These are phyloP conservation scores for Murraya koenigii DNA, from an alignment of 345 rosid species.

Conservation along the genomic window DNA sequence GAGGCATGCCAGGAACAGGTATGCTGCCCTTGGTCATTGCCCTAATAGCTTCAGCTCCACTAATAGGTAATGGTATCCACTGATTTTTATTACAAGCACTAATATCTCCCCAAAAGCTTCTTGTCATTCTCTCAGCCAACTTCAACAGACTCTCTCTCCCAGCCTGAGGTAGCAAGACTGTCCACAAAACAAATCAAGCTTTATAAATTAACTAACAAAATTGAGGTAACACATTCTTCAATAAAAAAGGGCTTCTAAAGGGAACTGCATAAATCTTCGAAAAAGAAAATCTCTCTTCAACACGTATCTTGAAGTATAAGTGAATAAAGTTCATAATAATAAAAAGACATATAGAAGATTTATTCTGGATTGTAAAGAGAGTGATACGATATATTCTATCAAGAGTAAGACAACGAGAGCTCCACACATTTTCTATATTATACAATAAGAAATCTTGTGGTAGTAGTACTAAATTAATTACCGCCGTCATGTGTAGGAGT, in stretches of 20 bases:
- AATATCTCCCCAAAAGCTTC: constrained; percentile 25
- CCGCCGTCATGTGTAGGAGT: constrained; percentile 8
- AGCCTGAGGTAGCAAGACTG: constrained; percentile 11
- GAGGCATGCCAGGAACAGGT: constrained; percentile 1
- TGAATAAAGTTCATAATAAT: neutral
- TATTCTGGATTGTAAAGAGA: no score
- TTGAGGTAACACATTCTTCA: neutral
- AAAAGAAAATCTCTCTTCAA: neutral
- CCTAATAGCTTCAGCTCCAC: constrained; percentile 27
- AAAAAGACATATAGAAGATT: neutral
- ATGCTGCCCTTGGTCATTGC: constrained; percentile 15
- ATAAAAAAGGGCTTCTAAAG: no score
- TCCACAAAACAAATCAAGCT: neutral
- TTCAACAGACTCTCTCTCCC: constrained; percentile 37
- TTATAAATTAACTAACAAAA: neutral
- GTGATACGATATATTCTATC: no score
- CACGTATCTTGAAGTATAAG: neutral
- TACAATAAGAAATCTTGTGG: no score
- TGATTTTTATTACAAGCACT: constrained; percentile 15
- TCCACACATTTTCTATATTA: no score
- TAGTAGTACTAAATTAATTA: constrained; percentile 7
- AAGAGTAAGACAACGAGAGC: no score
- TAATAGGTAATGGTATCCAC: constrained; percentile 32
- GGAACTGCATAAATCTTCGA: no score
- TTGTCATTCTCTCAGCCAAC: constrained; percentile 38